These are phyloP conservation scores for Abortiporus biennis DNA, from an alignment of 1,284 basidiomycete genomes.

Conservation along the genomic window DNA sequence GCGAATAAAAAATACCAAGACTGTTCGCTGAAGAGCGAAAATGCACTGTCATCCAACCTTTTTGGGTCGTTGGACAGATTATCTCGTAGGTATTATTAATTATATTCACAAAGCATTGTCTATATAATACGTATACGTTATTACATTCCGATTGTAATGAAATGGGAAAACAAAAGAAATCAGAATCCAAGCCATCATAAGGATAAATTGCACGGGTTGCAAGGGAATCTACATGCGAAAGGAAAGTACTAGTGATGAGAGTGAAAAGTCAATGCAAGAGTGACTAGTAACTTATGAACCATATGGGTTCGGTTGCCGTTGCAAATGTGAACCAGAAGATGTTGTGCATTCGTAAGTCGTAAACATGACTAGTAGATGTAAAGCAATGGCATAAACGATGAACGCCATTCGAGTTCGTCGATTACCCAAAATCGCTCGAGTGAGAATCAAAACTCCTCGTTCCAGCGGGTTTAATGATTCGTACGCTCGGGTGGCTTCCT, in stretches of 20 bases:
- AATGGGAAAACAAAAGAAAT: no score
- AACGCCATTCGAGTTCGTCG: slow-evolving; percentile 80
- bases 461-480: slow-evolving; percentile 91
- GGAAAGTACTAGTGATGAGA: no score
- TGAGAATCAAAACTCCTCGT: slow-evolving; percentile 80
- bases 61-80: no score
- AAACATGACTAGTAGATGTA: slow-evolving; percentile 79
- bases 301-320: slow-evolving; percentile 37
- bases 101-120: slow-evolving; percentile 1
- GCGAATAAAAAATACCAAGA: slow-evolving; percentile 22
- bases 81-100: no score
- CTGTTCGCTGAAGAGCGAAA: neutral
- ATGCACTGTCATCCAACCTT: no score
- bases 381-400: slow-evolving; percentile 71
- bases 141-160: no score
- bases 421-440: slow-evolving; percentile 83
- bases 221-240: no score
- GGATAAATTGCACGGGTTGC: no score
- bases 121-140: no score
- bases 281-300: neutral
- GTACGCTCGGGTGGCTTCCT: slow-evolving; percentile 92
- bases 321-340: slow-evolving; percentile 40
- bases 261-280: neutral
- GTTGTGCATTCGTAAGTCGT: slow-evolving; percentile 68
- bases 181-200: no score